Base-by-base conservation (phyloP, 1,139 yeast species). In the Spathaspora sp. region DNA sequence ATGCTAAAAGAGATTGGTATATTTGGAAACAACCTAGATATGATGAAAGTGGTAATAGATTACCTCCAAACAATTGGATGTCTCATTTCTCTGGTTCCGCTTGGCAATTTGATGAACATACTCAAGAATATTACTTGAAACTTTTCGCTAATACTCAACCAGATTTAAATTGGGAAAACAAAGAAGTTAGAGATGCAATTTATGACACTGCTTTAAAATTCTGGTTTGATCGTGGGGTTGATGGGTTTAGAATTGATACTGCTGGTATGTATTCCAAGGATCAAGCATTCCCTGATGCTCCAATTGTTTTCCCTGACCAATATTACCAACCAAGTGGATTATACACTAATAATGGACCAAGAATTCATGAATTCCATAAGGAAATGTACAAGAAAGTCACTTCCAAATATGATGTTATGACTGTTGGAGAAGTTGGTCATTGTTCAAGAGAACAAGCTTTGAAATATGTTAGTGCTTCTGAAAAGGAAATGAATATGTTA, bases 1-100 rank as follows among this genome's bases (percentile, higher is more conserved):
- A 74, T 58, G 76, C 83, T 16, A 80, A 81, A 64, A 69, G 85
- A 58, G 82, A 80, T 59, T 81, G 85, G 85, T 81, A 79, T 61
- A 70, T 78, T 54, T 80, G 84, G 85, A 72, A 68, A 50, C 72
- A 74, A 37, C 73, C 82, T 18, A 67, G 60, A 48, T 72, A 67
- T 56, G 81, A 75, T 52, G 67, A 57, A 20, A 52, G 72, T 4
- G 83, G 83, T 23, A 67, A 69, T 41, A 70, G 81, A 60, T 68
- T 64, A 18, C 81, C 83, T 23, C 83, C 84, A 18, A 80, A 76
- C 64, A 80, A 80, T 61, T 80, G 85, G 84, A 55, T 56, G 17
- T 75, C 82, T 2, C 64, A 63, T 52, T 80, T 80, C 53, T 70
- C 78, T 7, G 82, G 80, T 3, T 68, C 79, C 16, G 83, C 84